Evolutionary conservation across 148 eudicot genomes (phyloP).

Genomic region (Mesembryanthemum crystallinum): DNA sequence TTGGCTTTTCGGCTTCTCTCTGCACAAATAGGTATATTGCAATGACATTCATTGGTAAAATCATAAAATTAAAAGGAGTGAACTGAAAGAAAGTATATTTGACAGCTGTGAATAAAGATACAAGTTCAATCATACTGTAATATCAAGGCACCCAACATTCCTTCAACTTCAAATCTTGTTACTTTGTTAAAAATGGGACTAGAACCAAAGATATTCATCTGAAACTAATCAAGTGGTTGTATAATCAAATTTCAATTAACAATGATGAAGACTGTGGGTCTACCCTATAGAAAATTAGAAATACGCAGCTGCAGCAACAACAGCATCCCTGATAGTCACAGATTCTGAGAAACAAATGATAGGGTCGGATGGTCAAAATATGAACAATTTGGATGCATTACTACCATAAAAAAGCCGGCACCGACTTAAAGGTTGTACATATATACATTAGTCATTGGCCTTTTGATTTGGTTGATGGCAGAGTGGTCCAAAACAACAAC

Average conservation of each 20-base stretch:
- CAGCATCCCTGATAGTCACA: neutral
- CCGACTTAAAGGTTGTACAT: slow-evolving; percentile 11
- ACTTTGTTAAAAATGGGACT: too few species aligned
- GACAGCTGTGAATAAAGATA: slow-evolving; percentile 1
- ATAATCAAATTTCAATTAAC: neutral
- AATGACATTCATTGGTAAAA: neutral
- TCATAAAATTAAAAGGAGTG: slow-evolving; percentile 6
- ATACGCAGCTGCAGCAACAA: neutral
- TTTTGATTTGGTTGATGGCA: neutral
- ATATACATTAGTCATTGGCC: neutral
- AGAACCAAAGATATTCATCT: neutral
- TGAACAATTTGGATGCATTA: neutral
- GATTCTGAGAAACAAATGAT: neutral
- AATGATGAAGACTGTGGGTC: neutral
- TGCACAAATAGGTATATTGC: neutral
- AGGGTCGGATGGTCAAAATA: slow-evolving; percentile 19
- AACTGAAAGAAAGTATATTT: slow-evolving; percentile 7
- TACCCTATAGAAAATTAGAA: neutral
- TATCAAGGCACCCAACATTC: neutral
- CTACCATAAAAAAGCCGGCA: slow-evolving; percentile 4
- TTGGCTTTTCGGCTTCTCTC: neutral
- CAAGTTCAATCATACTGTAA: neutral
- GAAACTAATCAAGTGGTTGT: neutral
- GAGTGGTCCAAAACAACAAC: slow-evolving; percentile 2
- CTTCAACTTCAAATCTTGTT: neutral